These are phyloP conservation scores for Tilletiopsis washingtonensis DNA, from an alignment of 1,284 basidiomycete species.

Conservation along the genomic window DNA sequence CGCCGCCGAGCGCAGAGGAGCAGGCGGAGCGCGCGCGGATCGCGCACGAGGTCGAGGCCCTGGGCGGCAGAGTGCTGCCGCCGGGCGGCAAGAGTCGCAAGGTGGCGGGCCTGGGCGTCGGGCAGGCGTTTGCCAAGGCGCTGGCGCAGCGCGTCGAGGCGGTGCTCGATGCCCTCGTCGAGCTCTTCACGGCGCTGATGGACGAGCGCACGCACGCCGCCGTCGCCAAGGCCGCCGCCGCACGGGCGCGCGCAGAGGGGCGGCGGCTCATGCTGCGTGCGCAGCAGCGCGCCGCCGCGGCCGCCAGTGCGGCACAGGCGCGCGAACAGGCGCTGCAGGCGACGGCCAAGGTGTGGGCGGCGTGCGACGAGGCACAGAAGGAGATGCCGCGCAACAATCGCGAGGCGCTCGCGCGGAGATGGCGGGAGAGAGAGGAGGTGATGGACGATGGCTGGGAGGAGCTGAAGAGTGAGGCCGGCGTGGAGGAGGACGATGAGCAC, in stretches of 20 bases:
- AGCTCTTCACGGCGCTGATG: not conserved
- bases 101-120: not conserved
- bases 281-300: too few relatives aligned
- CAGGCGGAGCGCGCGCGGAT: not conserved
- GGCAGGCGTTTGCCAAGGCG: not conserved
- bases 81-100: too few relatives aligned
- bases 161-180: not conserved
- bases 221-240: not conserved
- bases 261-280: not conserved
- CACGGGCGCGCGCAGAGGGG: not conserved
- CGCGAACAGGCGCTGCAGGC: not conserved
- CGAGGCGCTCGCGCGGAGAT: not conserved
- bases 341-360: not conserved
- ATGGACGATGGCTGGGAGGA: not conserved
- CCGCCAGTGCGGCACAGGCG: not conserved
- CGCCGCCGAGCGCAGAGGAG: not conserved
- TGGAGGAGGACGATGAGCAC: not conserved
- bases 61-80: not conserved
- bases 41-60: not conserved
- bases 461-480: not conserved
- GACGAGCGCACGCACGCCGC: not conserved
- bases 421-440: not conserved
- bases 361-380: not conserved
- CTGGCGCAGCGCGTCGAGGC: not conserved
- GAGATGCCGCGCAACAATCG: not conserved